Evolutionary conservation across 2,329 filamentous ascomycete genomes (phyloP).

Genomic region (Alternaria triticimaculans): DNA sequence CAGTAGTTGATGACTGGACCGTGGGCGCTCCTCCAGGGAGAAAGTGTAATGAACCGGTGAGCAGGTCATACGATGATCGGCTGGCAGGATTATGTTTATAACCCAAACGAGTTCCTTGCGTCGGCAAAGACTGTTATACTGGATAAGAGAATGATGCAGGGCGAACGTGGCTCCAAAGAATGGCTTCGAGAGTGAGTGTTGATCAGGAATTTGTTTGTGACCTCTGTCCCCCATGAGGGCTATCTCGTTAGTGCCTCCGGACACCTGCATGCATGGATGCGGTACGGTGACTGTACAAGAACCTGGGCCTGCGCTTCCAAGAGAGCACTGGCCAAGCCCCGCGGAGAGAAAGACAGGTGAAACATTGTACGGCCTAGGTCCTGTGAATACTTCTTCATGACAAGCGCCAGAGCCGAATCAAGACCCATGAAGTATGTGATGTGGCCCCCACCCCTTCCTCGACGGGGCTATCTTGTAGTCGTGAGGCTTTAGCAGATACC

Average conservation of each 20-base stretch:
- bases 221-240: not conserved
- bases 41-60: conserved; percentile 3
- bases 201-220: conserved; percentile 10
- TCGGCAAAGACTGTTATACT: not conserved
- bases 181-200: not conserved
- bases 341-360: conserved; percentile 12
- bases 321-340: conserved; percentile 4
- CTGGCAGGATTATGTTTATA: conserved; percentile 26
- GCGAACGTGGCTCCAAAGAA: conserved; percentile 15
- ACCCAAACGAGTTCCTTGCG: conserved; percentile 10
- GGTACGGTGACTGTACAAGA: conserved; percentile 8
- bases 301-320: conserved; percentile 8
- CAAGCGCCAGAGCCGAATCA: conserved; percentile 7
- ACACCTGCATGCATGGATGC: conserved; percentile 10
- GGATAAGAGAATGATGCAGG: not conserved
- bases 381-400: conserved; percentile 6
- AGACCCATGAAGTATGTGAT: not conserved
- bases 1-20: not conserved
- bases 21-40: conserved; percentile 2
- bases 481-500: not conserved
- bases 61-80: conserved; percentile 10
- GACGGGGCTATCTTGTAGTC: not conserved
- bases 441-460: not conserved
- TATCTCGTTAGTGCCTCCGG: conserved; percentile 2
- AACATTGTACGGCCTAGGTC: conserved; percentile 17